Evolutionary conservation across 2,329 filamentous ascomycete species (phyloP).

Genomic region (Sphaerulina vaccinii): DNA sequence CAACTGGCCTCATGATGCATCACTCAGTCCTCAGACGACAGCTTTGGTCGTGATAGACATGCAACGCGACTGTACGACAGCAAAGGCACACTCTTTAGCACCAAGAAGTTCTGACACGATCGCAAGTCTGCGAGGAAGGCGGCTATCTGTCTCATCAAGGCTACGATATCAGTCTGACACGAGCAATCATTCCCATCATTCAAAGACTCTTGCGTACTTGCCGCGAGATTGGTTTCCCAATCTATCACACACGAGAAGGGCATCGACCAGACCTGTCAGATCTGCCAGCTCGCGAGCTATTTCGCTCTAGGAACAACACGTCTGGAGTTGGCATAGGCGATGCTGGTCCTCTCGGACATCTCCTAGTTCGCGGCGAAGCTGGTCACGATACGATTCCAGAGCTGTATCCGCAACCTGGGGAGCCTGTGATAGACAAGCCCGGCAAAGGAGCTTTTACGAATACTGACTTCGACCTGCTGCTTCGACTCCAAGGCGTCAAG

Average conservation of each 20-base stretch:
- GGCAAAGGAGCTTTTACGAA: slow-evolving; percentile 54
- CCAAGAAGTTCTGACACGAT: not conserved
- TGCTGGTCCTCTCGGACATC: slow-evolving; percentile 56
- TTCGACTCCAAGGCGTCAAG: slow-evolving; percentile 52
- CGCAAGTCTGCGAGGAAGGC: slow-evolving; percentile 43
- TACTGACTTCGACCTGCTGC: slow-evolving; percentile 54
- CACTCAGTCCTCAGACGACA: slow-evolving; percentile 41
- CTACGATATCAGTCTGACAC: slow-evolving; percentile 43
- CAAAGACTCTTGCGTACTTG: slow-evolving; percentile 44
- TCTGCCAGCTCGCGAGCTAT: slow-evolving; percentile 54
- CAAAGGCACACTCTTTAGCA: not conserved
- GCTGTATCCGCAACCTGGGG: slow-evolving; percentile 48
- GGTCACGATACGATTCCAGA: slow-evolving; percentile 60
- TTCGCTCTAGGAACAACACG: slow-evolving; percentile 54
- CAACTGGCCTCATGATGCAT: slow-evolving; percentile 25
- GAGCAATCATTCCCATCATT: slow-evolving; percentile 47
- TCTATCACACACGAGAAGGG: slow-evolving; percentile 55
- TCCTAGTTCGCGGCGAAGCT: slow-evolving; percentile 57
- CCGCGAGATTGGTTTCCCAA: slow-evolving; percentile 42
- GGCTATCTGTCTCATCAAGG: slow-evolving; percentile 54
- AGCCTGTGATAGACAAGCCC: slow-evolving; percentile 57
- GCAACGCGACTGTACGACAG: slow-evolving; percentile 49
- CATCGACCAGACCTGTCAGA: slow-evolving; percentile 58
- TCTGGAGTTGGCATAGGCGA: slow-evolving; percentile 53
- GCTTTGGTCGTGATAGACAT: slow-evolving; percentile 57